A percentile compares a stretch with the other conserved stretches of the same genome.
Conservation (phyloP, 352 stramenopile genomes). For the Pythium myriotylum region DNA sequence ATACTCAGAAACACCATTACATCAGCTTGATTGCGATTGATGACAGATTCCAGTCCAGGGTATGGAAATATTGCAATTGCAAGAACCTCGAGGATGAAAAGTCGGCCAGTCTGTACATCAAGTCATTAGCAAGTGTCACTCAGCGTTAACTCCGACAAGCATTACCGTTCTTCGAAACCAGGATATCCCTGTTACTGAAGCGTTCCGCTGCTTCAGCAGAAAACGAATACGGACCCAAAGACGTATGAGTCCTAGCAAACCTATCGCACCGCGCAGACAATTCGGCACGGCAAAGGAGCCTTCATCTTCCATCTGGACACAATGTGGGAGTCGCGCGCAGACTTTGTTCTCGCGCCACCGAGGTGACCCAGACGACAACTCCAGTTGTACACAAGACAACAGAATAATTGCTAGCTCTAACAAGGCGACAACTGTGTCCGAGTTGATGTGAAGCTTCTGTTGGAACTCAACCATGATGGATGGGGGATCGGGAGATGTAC, state of each 20-base stretch:
- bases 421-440: conserved; percentile 37
- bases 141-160: not conserved
- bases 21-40: conserved; percentile 26
- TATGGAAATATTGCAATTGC: conserved; percentile 52
- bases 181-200: conserved; percentile 4
- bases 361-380: conserved; percentile 35
- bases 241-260: conserved; percentile 22
- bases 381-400: conserved; percentile 44
- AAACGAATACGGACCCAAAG: conserved; percentile 33
- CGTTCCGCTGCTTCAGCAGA: conserved; percentile 19
- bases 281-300: conserved; percentile 43
- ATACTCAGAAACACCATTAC: conserved; percentile 51
- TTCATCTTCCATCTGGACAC: conserved; percentile 39
- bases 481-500: conserved; percentile 3
- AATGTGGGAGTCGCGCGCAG: conserved; percentile 32
- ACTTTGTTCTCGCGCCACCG: conserved; percentile 58
- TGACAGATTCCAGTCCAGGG: conserved; percentile 45
- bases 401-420: conserved; percentile 52
- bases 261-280: conserved; percentile 31
- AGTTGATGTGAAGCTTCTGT: conserved; percentile 42
- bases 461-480: conserved; percentile 37
- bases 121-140: not conserved
- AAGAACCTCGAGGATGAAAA: conserved; percentile 41
- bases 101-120: not conserved
- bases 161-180: conserved; percentile 23